Percentiles rank a stretch among this genome's conserved stretches.
These are phyloP conservation scores for Lodderomyces margitis DNA, from an alignment of 1,139 yeast genomes.

Conservation along the genomic window DNA sequence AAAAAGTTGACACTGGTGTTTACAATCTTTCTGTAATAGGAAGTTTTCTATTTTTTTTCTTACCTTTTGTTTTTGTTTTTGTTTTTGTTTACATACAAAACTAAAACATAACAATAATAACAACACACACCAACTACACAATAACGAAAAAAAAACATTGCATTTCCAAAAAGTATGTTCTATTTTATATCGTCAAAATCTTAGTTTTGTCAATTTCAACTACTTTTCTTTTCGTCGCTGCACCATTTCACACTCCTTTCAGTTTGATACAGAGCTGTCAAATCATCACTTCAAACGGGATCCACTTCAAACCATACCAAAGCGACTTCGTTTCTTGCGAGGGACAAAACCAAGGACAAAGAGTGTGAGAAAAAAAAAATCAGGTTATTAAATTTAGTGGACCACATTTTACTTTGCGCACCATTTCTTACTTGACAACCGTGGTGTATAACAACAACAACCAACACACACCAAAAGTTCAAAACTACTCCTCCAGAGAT, in stretches of 20 bases:
- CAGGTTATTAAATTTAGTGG: neutral
- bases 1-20: neutral
- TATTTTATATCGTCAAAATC: neutral
- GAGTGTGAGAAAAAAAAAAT: neutral
- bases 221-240: no score
- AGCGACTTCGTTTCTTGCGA: no score
- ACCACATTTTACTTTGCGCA: conserved; percentile 1
- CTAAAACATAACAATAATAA: conserved; percentile 1
- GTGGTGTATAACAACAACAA: neutral
- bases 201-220: no score
- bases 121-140: neutral
- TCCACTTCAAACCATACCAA: no score
- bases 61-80: neutral
- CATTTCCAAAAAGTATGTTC: neutral
- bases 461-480: neutral
- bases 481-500: no score
- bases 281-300: no score
- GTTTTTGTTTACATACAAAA: neutral
- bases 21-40: neutral
- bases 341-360: no score
- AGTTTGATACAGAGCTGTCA: no score
- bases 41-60: no score
- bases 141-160: neutral
- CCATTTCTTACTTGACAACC: neutral
- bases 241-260: no score